Evolutionary conservation across 139 green algal genomes (phyloP).

Genomic region (Chlorella vulgaris): DNA sequence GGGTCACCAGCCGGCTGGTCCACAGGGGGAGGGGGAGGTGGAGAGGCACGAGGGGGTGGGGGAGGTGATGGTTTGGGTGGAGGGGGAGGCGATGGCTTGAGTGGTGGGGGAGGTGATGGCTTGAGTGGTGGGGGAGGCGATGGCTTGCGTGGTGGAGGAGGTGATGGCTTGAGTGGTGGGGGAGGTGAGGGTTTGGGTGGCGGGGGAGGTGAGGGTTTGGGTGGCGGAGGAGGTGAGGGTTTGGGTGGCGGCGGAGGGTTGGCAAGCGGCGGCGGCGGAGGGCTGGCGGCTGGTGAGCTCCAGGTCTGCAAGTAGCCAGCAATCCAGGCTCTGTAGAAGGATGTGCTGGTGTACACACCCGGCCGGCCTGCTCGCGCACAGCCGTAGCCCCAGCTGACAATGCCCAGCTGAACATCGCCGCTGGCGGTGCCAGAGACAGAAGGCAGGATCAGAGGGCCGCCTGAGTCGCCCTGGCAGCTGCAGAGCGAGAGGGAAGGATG

Average conservation of each 20-base stretch:
- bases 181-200: too few species aligned
- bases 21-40: constrained; percentile 1
- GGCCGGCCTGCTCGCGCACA: constrained; percentile 1
- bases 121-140: not conserved
- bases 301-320: constrained; percentile 2
- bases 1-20: not conserved
- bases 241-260: not conserved
- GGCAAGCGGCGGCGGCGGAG: too few species aligned
- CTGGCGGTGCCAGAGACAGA: not conserved
- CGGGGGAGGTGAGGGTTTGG: too few species aligned
- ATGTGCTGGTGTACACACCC: constrained; percentile 8
- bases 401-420: not conserved
- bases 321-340: constrained; percentile 27
- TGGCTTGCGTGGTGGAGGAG: not conserved
- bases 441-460: constrained; percentile 14
- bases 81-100: not conserved
- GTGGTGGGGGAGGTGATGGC: not conserved
- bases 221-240: too few species aligned
- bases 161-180: too few species aligned
- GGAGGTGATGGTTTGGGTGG: not conserved
- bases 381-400: constrained; percentile 10
- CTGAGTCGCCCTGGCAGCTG: constrained; percentile 29
- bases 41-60: not conserved
- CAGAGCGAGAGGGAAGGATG: too few species aligned
- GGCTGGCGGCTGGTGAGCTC: too few species aligned